Evolutionary conservation across 139 green algal species (phyloP).

Genomic region (Auxenochlorella protothecoides): DNA sequence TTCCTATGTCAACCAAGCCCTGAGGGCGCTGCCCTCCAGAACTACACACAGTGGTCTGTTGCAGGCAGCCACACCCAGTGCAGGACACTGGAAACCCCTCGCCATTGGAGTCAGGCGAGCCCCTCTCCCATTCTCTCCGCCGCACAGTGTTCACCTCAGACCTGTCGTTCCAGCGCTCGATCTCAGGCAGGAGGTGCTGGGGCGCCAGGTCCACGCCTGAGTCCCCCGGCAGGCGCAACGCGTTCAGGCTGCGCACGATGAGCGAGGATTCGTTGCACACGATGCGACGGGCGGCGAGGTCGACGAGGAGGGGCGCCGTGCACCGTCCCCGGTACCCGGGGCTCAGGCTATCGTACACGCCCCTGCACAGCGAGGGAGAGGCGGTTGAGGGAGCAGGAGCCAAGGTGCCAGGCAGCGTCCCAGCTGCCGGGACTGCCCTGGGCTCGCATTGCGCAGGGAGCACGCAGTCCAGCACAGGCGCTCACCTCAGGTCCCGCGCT

Average conservation of each 20-base stretch:
- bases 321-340: constrained; percentile 69
- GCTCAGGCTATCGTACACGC: constrained; percentile 65
- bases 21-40: too few species aligned
- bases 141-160: too few species aligned
- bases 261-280: constrained; percentile 71
- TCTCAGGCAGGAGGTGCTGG: constrained; percentile 33
- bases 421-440: too few species aligned
- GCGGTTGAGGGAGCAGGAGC: neutral
- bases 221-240: constrained; percentile 33
- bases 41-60: too few species aligned
- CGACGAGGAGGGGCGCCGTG: constrained; percentile 80
- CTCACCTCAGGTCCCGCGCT: constrained; percentile 38
- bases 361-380: constrained; percentile 24
- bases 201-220: constrained; percentile 52
- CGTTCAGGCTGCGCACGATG: constrained; percentile 60
- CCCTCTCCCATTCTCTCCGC: neutral
- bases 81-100: too few species aligned
- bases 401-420: neutral
- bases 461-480: too few species aligned
- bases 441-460: too few species aligned
- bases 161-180: constrained; percentile 55
- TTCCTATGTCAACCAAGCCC: too few species aligned
- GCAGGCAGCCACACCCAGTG: too few species aligned
- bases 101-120: neutral
- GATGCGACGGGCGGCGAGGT: constrained; percentile 30